Evolutionary conservation across 2,329 filamentous ascomycete genomes (phyloP).

Genomic region (Fusarium gaditjirri): DNA sequence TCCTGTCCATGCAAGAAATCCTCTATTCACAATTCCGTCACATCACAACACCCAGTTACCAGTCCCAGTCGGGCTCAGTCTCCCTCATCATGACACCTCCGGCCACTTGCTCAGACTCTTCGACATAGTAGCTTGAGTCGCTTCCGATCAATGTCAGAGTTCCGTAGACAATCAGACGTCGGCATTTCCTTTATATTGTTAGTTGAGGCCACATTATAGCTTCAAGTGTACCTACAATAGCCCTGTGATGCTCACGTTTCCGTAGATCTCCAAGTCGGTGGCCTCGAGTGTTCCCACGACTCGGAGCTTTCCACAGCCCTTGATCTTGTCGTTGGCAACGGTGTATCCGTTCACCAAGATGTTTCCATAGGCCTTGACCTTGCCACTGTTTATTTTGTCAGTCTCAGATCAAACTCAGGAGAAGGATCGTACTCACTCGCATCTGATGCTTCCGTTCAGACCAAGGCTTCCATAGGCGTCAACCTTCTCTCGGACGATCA

Average conservation of each 20-base stretch:
- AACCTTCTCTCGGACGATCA: slow-evolving; percentile 56
- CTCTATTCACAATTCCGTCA: background rate
- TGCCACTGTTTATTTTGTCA: slow-evolving; percentile 48
- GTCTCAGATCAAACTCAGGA: background rate
- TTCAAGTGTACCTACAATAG: slow-evolving; percentile 50
- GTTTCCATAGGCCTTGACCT: slow-evolving; percentile 60
- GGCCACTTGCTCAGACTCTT: slow-evolving; percentile 55
- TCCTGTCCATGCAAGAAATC: background rate
- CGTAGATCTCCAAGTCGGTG: slow-evolving; percentile 59
- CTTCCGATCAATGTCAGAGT: slow-evolving; percentile 59
- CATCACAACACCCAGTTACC: slow-evolving; percentile 25
- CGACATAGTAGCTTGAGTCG: slow-evolving; percentile 56
- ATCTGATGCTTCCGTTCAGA: slow-evolving; percentile 55
- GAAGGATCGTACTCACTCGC: slow-evolving; percentile 50
- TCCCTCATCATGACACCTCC: slow-evolving; percentile 56
- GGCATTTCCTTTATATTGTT: slow-evolving; percentile 51
- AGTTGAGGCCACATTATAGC: slow-evolving; percentile 5
- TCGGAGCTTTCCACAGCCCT: slow-evolving; percentile 59
- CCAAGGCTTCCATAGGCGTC: slow-evolving; percentile 59
- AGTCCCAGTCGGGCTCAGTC: slow-evolving; percentile 55
- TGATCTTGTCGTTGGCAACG: slow-evolving; percentile 55
- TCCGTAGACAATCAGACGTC: slow-evolving; percentile 56
- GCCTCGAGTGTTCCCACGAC: slow-evolving; percentile 56
- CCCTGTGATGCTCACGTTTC: slow-evolving; percentile 57
- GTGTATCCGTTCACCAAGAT: slow-evolving; percentile 55